Evolutionary conservation across 768 basidiomycete species (phyloP).

Genomic region (Boletus sp.): DNA sequence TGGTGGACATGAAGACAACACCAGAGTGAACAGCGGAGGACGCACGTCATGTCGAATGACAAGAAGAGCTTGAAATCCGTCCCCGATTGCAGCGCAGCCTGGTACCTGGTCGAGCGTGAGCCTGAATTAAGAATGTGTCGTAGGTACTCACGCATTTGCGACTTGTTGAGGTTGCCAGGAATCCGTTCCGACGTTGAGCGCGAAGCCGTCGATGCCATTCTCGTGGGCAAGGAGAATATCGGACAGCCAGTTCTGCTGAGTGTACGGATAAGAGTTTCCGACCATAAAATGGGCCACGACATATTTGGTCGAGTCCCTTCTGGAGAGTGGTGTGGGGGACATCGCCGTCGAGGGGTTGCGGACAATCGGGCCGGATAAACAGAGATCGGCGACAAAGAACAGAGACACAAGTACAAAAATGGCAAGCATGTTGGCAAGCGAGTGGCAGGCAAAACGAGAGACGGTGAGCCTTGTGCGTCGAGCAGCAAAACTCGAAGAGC

Average conservation of each 20-base stretch:
- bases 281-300: slow-evolving; percentile 59
- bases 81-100: slow-evolving; percentile 49
- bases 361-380: slow-evolving; percentile 14
- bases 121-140: slow-evolving; percentile 4
- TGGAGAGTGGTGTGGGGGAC: background rate
- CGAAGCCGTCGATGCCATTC: slow-evolving; percentile 65
- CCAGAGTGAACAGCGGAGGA: slow-evolving; percentile 9
- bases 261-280: slow-evolving; percentile 68
- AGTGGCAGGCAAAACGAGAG: slow-evolving; percentile 17
- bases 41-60: slow-evolving; percentile 76
- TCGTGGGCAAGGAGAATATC: slow-evolving; percentile 55
- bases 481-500: slow-evolving; percentile 7
- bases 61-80: slow-evolving; percentile 70
- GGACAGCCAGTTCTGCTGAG: slow-evolving; percentile 37
- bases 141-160: slow-evolving; percentile 52
- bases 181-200: slow-evolving; percentile 66
- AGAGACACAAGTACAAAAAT: slow-evolving; percentile 11
- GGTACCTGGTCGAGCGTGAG: slow-evolving; percentile 40
- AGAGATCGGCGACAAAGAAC: slow-evolving; percentile 6
- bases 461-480: slow-evolving; percentile 10
- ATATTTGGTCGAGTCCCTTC: slow-evolving; percentile 34
- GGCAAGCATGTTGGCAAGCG: slow-evolving; percentile 15
- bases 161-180: slow-evolving; percentile 61
- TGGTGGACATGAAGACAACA: background rate
- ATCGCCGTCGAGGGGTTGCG: background rate